Base-by-base conservation (phyloP, 2,329 filamentous ascomycete genomes). In the Colletotrichum falcatum region DNA sequence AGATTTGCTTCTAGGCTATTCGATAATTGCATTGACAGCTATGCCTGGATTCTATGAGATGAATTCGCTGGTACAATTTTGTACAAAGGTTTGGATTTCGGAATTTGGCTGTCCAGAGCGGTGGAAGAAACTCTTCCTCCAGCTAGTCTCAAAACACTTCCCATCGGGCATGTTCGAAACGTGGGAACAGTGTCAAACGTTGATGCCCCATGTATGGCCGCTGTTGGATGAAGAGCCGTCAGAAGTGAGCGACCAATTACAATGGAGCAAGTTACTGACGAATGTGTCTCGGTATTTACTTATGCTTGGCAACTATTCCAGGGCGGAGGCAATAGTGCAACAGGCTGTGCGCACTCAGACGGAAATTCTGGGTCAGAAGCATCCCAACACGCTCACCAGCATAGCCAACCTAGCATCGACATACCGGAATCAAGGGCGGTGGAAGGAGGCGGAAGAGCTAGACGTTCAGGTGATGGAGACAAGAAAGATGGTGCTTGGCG, bases 31-130 rank as follows among this genome's bases (percentile, higher is more conserved):
- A 1, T 59, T 62, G 16, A 75, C 64, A n/a, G 71, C 67, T 39
- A 26, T 61, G 26, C 71, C 72, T 1, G 74, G 70, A 16, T 61
- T 64, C 1, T 83, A 81, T 60, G 78, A 82, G 69, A 85, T 85
- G 81, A 83, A 85, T 73, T 53, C 70, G 9, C 76, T 85, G 3
- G 83, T 84, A 26, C 72, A 77, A 14, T 74, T 75, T 33, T 77
- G 75, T 37, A 77, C 72, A 2, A 58, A 56, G 6, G 16, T 44
- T 1, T 77, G 75, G 76, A 66, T 76, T n/a, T 68, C 56, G 9
- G 30, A 69, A 26, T 61, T 53, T n/a, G 66, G 67, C 3, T 11
- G 62, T 28, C 7, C 9, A 1, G 39, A 51, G 3, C 16, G 16
- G 44, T 76, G 66, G 73, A 64, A 60, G 2, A 23, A 35, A 28